Base-by-base conservation (phyloP, 768 basidiomycete genomes). In the Imleria badia region DNA sequence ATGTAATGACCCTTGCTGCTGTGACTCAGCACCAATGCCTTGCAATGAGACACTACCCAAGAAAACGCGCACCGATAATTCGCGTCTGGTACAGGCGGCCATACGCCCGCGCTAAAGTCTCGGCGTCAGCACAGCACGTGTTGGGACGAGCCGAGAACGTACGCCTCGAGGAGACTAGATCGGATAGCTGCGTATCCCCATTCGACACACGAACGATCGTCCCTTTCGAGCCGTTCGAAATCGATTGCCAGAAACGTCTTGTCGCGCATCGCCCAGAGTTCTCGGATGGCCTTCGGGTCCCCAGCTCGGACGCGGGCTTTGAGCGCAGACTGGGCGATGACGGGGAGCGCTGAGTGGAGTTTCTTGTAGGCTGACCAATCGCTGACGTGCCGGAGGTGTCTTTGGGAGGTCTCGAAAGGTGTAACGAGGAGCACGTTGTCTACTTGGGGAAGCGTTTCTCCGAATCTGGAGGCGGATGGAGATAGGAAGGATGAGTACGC, bases 181-280 rank as follows among this genome's bases (percentile, higher is more conserved):
- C 89, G 76, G 42, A 90, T 79, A 12, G 87, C 87, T 29, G 91
- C 86, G 72, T 92, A 92, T 1, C 90, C 90, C 83, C 86, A 92
- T 69, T 91, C 91, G 44, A 90, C 66, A 58, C 83, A 82, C 43
- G 81, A 80, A 49, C 81, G 81, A 49, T 82, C 76, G 61, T 88
- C 89, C 51, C 85, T 78, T 63, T 92, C 91, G 34, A 80, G 84
- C 77, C 82, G 85, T 65, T 89, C 86, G 60, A 91, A 91, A 57
- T 86, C 83, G 10, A 93, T 71, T 0, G 87, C 81, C 47, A 93
- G 65, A 67, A 87, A 93, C 0, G 87, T 88, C 72, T 87, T 89
- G 59, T 91, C 86, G 50, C 72, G 78, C 56, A 72, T 75, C 12
- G 78, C 78, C 90, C 90, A 93, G 2, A 93, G 71, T 50, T 85